Evolutionary conservation across 129 eudicot genomes (phyloP), one percentile per base, ranked within the genome.

Genomic region (Kitagawia praeruptora): DNA sequence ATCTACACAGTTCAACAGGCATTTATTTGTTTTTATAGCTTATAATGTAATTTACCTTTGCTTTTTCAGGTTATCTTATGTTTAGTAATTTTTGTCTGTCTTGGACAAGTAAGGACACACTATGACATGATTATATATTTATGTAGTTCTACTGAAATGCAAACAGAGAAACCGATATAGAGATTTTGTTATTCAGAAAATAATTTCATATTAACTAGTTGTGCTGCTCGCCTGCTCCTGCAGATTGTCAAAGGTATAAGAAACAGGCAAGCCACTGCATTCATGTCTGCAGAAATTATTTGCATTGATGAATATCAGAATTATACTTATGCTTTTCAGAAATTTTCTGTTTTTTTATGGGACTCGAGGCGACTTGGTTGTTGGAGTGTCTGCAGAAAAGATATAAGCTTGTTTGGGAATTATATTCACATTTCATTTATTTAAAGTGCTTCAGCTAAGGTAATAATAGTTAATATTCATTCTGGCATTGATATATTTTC

Each of bases 381-480:
- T 7, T 49, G 46, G 38, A 46, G 48, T 25, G 2, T 73, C 75
- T 58, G 78, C 98, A 93, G 94, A 83, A 89, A 93, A 77, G 87
- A 87, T 44, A 61, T 49, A 73, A 87, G 86, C 31, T 39, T 91
- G 19, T 93, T 91, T 87, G 87, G 92, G 92, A 91, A 84, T 80
- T 82, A 77, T 73, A 86, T 89, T 85, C 91, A 91, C 82, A 85
- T 93, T 37, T 89, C 92, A 72, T 94, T 96, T 19, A 85, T 91
- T 44, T 86, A 94, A 39, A 89, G 85, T 86, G 91, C 91, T 80
- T 88, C 93, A 51, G 98, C 91, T 70, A 87, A 89, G 96, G 96
- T 93, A 84, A 85, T 58, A 11, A 1, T 41, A 80, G 10, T 72
- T 75, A 46, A 41, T 76, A 53, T 79, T 25, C 38, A 19, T 23